Base-by-base conservation (phyloP, 176 grass and related monocot species). In the Melocanna baccifera region DNA sequence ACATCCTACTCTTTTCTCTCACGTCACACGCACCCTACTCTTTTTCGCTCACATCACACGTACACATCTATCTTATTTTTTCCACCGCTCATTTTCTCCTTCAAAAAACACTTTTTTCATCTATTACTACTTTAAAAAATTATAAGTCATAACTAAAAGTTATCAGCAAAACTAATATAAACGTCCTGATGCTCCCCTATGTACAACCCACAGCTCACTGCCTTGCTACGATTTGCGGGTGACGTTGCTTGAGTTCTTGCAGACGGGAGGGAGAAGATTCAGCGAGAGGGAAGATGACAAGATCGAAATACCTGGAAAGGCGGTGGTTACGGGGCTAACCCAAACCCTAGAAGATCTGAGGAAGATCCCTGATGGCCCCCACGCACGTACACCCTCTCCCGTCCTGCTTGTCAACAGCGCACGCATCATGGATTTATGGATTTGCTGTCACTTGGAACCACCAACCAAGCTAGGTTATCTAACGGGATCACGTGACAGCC, bases 11-110 rank as follows among this genome's bases (percentile, higher is more conserved):
- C 2, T 0, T 36, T 36, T 36, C 34, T 3, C 34, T 36, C 34
- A 36, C 34, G 1, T 36, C 34, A 36, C 34, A 36, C 2, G 0
- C 4, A 4, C 32, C 32, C 3, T 34, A 34, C 4, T 5, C 4
- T 32, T 36, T 36, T 36, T 36, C 34, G n/a, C 34, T 36, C 34
- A 36, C 34, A 0, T 36, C 34, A 36, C 34, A 36, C 2, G 0
- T 0, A 4, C 32, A n/a, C n/a, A n/a, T n/a, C n/a, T n/a, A n/a
- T n/a, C 32, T 2, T 34, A 34, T 0, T 5, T 32, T 36, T 36
- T 36, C 4, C 34, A 36, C 4, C 34, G 0, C 4, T 4, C 0
- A 3, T 0, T 36, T 36, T 0, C 4, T 36, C 4, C 34, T 36
- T 36, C 0, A 0, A 36, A 36, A 36, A 36, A 36, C 4, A 36